phyloP scores from a whole-genome alignment of 1,284 basidiomycete species.

The Cryptococcus jaspeensis region DNA sequence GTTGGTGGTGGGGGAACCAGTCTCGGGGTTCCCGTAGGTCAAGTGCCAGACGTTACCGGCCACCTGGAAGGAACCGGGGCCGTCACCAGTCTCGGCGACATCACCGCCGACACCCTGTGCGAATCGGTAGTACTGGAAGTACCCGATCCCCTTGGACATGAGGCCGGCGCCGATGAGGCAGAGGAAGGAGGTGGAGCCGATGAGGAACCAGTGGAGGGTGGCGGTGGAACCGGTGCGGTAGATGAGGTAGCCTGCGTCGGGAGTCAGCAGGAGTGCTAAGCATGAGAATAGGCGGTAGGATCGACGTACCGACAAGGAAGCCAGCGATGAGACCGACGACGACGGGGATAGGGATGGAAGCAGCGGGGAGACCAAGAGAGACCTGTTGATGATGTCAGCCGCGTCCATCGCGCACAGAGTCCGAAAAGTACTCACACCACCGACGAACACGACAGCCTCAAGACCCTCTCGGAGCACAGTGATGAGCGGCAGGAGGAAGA shows the following conservation, averaged over 20 bases:
- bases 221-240: constrained; percentile 52
- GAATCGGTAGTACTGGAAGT: constrained; percentile 64
- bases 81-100: constrained; percentile 65
- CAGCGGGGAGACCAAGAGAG: constrained; percentile 73
- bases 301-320: constrained; percentile 57
- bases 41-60: constrained; percentile 73
- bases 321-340: constrained; percentile 79
- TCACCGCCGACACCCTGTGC: constrained; percentile 63
- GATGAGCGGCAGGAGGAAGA: constrained; percentile 83
- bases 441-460: constrained; percentile 89
- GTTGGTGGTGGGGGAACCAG: constrained; percentile 52
- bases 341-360: constrained; percentile 82
- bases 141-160: constrained; percentile 66
- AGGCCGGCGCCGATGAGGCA: constrained; percentile 89
- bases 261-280: neutral
- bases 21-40: constrained; percentile 72
- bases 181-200: constrained; percentile 83
- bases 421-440: constrained; percentile 60
- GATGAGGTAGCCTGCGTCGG: constrained; percentile 40
- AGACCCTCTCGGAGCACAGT: constrained; percentile 90
- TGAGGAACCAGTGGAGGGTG: constrained; percentile 67
- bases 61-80: constrained; percentile 61
- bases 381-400: constrained; percentile 50
- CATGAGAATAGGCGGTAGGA: neutral
- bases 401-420: neutral